Evolutionary conservation across 768 basidiomycete genomes (phyloP), one percentile per base, ranked within the genome.

Genomic region (Leccinum fibrillosum): DNA sequence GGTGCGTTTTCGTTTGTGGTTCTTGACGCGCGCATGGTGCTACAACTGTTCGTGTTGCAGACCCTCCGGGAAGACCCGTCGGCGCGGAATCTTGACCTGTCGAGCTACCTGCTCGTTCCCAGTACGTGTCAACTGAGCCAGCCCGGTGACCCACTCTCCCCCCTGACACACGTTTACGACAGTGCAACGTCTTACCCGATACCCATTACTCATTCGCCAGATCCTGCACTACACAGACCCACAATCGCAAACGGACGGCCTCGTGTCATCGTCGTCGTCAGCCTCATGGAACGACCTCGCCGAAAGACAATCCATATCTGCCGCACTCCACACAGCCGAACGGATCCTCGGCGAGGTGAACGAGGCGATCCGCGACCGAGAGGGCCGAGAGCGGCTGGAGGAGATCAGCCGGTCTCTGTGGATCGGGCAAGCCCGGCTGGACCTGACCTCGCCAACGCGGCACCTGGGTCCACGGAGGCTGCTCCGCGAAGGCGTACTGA

Each of bases 161-260:
- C 28, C 7, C 9, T 35, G 13, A 32, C 7, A 2, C 34, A 15
- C 44, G 19, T 59, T 49, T 51, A 28, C 11, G 42, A 44, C 59
- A 94, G 92, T 95, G 94, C 94, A 97, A 84, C 86, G 96, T 9
- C 86, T 98, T 56, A 97, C 96, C 0, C 82, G 93, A 56, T 99
- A 98, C 69, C 96, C 96, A 0, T 78, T 99, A 0, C 79, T 98
- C 32, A 86, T 98, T 62, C 86, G 86, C 54, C 90, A 92, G 74
- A 90, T 97, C 61, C 70, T 92, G 25, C 82, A 86, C 21, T 91
- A 94, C 69, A 94, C 93, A 2, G 85, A 88, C 25, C 60, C 77
- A 1, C 37, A 5, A 42, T 13, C 55, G 9, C 82, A 83, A 13
- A 13, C 47, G 19, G n/a, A 21, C 7, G 17, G 4, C 12, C 52